These are phyloP conservation scores for Shiraia bambusicola DNA, from an alignment of 2,329 filamentous ascomycete species.

Conservation along the genomic window DNA sequence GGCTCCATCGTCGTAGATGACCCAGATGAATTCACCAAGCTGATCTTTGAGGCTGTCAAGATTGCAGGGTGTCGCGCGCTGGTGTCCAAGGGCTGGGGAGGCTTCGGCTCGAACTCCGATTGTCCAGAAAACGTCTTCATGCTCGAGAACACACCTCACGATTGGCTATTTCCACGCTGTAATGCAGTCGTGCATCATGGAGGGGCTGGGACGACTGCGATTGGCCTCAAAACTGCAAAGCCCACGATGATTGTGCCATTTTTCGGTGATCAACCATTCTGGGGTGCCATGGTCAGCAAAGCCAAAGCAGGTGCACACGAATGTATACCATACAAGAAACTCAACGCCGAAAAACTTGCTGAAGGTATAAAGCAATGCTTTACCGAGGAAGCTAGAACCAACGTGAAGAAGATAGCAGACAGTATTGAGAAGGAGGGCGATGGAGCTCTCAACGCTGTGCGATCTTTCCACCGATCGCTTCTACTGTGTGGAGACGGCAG, in stretches of 20 bases:
- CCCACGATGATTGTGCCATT: slow-evolving; percentile 78
- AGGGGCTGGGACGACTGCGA: slow-evolving; percentile 76
- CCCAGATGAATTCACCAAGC: slow-evolving; percentile 65
- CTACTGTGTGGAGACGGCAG: slow-evolving; percentile 46
- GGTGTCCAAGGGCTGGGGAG: slow-evolving; percentile 76
- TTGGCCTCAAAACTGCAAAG: slow-evolving; percentile 68
- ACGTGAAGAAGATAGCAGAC: slow-evolving; percentile 61
- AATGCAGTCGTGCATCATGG: slow-evolving; percentile 71
- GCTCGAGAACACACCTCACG: slow-evolving; percentile 73
- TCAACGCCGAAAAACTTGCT: slow-evolving; percentile 64
- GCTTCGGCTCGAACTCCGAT: slow-evolving; percentile 59
- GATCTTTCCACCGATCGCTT: slow-evolving; percentile 64
- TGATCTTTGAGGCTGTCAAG: slow-evolving; percentile 70
- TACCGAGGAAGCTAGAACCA: slow-evolving; percentile 60
- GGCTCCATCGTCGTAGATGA: slow-evolving; percentile 76
- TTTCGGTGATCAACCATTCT: slow-evolving; percentile 78
- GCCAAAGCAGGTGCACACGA: slow-evolving; percentile 65
- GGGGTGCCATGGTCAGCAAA: slow-evolving; percentile 68
- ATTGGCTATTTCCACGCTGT: slow-evolving; percentile 73
- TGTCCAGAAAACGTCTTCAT: slow-evolving; percentile 64
- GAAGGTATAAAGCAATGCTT: slow-evolving; percentile 71
- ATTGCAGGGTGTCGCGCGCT: slow-evolving; percentile 68
- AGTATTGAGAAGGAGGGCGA: slow-evolving; percentile 64
- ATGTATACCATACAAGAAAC: slow-evolving; percentile 65
- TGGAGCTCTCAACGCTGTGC: slow-evolving; percentile 69